Evolutionary conservation across 805 yeast species (phyloP), one percentile per base, ranked within the genome.

Genomic region (Kazachstania viticola): DNA sequence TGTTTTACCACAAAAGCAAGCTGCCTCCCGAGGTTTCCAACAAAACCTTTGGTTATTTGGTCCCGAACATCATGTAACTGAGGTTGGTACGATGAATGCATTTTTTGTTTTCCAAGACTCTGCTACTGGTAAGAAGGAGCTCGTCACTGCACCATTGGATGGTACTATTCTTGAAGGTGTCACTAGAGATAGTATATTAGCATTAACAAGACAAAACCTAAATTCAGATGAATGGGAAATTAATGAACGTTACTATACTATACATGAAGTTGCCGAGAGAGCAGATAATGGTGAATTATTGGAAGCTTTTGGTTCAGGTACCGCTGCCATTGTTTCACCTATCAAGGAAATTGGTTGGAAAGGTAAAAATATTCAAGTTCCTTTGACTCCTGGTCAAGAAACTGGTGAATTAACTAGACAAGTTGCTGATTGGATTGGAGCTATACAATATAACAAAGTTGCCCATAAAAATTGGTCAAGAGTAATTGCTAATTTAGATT

Each of bases 1-100:
- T 58, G 75, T 85, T 49, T 68, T 71, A 54, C 96, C 96, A 21
- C 95, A 84, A 63, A 65, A 70, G 46, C 78, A 82, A 62, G 95
- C 96, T 31, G 94, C 94, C 33, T 51, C 67, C 14, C 74, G 85
- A 60, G 97, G 97, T 27, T 85, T 74, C 67, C 93, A 83, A 58
- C 97, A 88, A 64, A 87, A 87, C 67, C 65, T 88, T 57, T 88
- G 97, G 97, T 67, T 88, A 49, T 88, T 88, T 49, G 95, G 95
- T 39, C 82, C 79, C 34, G 88, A 88, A 56, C 73, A 75, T 47
- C 57, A 73, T 57, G 73, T 88, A 48, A 88, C 97, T 44, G 97
- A 88, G 65, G 97, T 83, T 36, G 97, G 97, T 44, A 84, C 96
- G 36, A 88, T 88, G 96, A 88, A 88, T 61, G 87, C 71, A 28